phyloP scores from a whole-genome alignment of 257 asterid genomes.

The Datura wrightii region DNA sequence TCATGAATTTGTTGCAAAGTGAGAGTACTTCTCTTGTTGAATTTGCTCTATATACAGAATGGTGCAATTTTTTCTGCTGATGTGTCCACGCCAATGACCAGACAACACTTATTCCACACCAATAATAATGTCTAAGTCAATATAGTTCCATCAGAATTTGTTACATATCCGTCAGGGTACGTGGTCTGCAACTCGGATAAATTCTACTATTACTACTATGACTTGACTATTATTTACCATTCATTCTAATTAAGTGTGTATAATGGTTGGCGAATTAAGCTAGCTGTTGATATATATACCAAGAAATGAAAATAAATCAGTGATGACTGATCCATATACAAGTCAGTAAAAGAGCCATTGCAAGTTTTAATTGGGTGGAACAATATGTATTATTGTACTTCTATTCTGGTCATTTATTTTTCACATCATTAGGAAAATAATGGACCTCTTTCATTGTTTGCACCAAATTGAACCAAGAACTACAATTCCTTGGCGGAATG shows the following conservation, averaged over 20 bases:
- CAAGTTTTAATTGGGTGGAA: background rate
- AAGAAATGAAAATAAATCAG: no score
- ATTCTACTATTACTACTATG: background rate
- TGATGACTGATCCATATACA: no score
- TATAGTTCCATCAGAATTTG: background rate
- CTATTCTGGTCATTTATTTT: no score
- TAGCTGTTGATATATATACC: no score
- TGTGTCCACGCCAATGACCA: background rate
- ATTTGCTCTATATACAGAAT: background rate
- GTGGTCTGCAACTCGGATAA: background rate
- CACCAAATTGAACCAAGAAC: background rate
- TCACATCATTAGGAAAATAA: background rate
- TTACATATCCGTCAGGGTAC: background rate
- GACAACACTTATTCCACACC: background rate
- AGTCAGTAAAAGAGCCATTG: background rate
- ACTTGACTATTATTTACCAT: background rate
- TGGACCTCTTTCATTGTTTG: background rate
- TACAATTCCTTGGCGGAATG: background rate
- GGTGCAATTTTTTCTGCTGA: background rate
- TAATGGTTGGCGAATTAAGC: background rate
- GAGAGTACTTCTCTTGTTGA: background rate
- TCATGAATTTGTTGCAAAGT: background rate
- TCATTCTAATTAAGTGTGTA: background rate
- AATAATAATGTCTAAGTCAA: background rate
- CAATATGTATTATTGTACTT: background rate